phyloP scores from a whole-genome alignment of 768 basidiomycete genomes.

The Panellus pusillus region DNA sequence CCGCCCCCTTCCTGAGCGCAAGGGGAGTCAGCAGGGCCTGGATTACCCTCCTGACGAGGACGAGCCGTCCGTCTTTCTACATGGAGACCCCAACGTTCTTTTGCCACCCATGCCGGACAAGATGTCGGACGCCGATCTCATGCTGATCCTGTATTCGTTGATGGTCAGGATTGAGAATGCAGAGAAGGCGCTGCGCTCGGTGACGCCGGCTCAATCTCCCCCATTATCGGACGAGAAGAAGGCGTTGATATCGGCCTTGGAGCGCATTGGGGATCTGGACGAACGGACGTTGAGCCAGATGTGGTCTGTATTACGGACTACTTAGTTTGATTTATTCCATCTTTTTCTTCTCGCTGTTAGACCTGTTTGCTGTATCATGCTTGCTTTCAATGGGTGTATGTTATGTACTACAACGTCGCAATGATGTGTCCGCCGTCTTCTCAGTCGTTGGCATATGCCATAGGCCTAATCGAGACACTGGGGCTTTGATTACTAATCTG shows the following conservation, averaged over 20 bases:
- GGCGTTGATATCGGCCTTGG: slow-evolving; percentile 37
- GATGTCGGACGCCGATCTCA: slow-evolving; percentile 70
- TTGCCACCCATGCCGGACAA: slow-evolving; percentile 70
- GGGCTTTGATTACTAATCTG: too few relatives aligned
- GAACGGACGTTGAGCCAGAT: slow-evolving; percentile 49
- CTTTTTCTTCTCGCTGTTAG: slow-evolving; percentile 11
- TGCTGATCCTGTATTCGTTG: slow-evolving; percentile 74
- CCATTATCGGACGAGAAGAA: slow-evolving; percentile 24
- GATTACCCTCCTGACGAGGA: slow-evolving; percentile 23
- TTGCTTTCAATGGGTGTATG: slow-evolving; percentile 14
- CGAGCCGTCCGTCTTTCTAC: slow-evolving; percentile 39
- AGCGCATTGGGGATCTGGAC: slow-evolving; percentile 41
- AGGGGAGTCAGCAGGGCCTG: slow-evolving; percentile 38
- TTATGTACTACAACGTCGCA: slow-evolving; percentile 8
- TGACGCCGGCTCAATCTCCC: slow-evolving; percentile 21
- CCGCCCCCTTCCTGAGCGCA: slow-evolving; percentile 43
- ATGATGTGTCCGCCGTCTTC: background rate
- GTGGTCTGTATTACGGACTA: slow-evolving; percentile 32
- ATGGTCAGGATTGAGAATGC: slow-evolving; percentile 78
- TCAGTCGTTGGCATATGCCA: too few relatives aligned
- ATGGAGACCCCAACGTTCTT: slow-evolving; percentile 61
- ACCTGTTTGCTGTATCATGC: slow-evolving; percentile 1
- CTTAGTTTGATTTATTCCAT: slow-evolving; percentile 22
- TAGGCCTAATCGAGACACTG: too few relatives aligned
- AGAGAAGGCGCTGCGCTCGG: slow-evolving; percentile 37